A percentile compares a stretch with the other conserved stretches of the same genome.
These are phyloP conservation scores for Bryoerythrophyllum caledonicum DNA, from an alignment of 225 moss, liverwort and hornwort species.

Conservation along the genomic window DNA sequence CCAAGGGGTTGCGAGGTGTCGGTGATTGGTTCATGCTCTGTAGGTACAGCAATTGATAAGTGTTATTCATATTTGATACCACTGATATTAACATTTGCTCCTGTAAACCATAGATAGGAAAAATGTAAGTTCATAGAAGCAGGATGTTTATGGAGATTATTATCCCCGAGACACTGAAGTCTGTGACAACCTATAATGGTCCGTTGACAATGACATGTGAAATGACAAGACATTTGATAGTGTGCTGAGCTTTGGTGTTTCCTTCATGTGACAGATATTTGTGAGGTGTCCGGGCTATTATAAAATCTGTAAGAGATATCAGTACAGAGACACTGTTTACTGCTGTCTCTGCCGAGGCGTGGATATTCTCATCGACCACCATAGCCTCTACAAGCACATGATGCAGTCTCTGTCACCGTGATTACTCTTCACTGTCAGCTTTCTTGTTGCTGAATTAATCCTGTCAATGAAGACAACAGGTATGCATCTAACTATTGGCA, in stretches of 20 bases:
- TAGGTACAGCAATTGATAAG: not conserved
- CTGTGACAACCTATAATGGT: not conserved
- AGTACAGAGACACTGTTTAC: not conserved
- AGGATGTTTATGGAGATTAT: not conserved
- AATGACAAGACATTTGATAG: not conserved
- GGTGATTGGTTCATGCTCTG: not conserved
- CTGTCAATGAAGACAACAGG: not conserved
- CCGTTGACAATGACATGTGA: not conserved
- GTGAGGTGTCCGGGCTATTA: not conserved
- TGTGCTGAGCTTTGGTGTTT: slow-evolving; percentile 12
- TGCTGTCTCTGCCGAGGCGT: slow-evolving; percentile 1
- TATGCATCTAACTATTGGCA: not conserved
- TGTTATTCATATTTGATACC: not conserved
- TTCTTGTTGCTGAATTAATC: not conserved
- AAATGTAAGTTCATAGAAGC: not conserved
- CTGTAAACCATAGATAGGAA: not conserved
- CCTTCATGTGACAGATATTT: slow-evolving; percentile 6
- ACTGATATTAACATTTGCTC: not conserved
- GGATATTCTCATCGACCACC: not conserved
- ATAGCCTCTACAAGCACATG: not conserved
- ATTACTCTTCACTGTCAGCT: slow-evolving; percentile 2
- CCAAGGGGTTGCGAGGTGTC: not conserved
- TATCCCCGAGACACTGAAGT: not conserved
- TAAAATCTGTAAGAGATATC: not conserved
- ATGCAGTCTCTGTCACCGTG: not conserved